Conservation (phyloP, 176 grass and related monocot species). For the Eragrostis curvula region DNA sequence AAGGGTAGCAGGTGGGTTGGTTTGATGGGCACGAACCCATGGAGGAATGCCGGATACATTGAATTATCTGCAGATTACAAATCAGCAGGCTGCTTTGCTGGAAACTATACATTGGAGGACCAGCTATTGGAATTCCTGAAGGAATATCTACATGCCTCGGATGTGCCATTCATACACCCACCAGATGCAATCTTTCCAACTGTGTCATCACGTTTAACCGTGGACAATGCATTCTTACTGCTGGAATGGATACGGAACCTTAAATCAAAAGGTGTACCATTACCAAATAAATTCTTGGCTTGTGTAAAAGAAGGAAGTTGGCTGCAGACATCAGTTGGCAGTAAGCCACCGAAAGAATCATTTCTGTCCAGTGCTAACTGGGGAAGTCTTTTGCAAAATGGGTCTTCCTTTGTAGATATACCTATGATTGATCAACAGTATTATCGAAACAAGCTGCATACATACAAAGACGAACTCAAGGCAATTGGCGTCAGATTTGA, state of each 20-base stretch:
- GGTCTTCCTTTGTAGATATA: constrained; percentile 61
- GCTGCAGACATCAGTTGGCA: constrained; percentile 67
- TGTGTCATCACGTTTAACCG: constrained; percentile 52
- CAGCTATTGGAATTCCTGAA: constrained; percentile 51
- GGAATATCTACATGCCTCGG: constrained; percentile 28
- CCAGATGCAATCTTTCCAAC: constrained; percentile 50
- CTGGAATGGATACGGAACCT: constrained; percentile 68
- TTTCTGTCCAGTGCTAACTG: constrained; percentile 57
- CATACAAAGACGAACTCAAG: constrained; percentile 58
- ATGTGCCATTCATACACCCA: constrained; percentile 65
- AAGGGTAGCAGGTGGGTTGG: constrained; percentile 69
- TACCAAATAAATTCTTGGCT: constrained; percentile 49
- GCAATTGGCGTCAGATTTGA: constrained; percentile 65
- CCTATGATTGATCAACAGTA: constrained; percentile 66
- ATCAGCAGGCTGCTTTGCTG: constrained; percentile 39
- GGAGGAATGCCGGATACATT: constrained; percentile 48
- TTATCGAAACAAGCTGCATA: constrained; percentile 47
- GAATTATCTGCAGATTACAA: constrained; percentile 63
- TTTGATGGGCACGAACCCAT: constrained; percentile 72
- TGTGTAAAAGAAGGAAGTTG: constrained; percentile 62
- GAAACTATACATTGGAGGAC: constrained; percentile 39
- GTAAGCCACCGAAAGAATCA: constrained; percentile 62
- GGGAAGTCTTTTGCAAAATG: constrained; percentile 60
- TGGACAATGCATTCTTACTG: constrained; percentile 68
- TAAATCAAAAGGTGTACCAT: neutral